These are phyloP conservation scores for Zoysia pacifica DNA, from an alignment of 176 grass and related monocot species.

Conservation along the genomic window DNA sequence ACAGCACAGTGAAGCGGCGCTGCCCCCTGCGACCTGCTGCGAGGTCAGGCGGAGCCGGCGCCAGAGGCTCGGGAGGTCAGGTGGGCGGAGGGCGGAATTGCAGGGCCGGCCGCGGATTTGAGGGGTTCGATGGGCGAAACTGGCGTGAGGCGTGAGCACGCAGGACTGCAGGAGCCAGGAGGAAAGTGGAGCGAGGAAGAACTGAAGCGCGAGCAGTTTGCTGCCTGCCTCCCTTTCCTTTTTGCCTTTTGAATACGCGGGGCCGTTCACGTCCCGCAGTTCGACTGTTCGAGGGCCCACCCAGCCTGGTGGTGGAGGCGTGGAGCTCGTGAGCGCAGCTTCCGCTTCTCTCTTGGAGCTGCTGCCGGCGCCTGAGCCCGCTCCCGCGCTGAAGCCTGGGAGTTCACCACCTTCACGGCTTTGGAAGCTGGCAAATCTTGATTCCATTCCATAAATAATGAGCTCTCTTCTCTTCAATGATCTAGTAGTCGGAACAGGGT, in stretches of 20 bases:
- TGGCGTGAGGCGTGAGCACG: not conserved
- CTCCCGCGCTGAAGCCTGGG: no score
- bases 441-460: no score
- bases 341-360: not conserved
- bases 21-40: not conserved
- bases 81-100: not conserved
- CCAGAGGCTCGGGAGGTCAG: not conserved
- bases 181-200: slow-evolving; percentile 12
- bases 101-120: not conserved
- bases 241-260: slow-evolving; percentile 14
- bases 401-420: no score
- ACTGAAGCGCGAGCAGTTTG: not conserved
- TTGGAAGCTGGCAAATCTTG: no score
- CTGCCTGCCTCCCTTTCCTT: not conserved
- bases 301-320: not conserved
- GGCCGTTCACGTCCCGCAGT: not conserved
- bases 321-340: not conserved
- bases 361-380: no score
- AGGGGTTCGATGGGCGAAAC: not conserved
- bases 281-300: not conserved
- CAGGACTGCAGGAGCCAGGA: not conserved
- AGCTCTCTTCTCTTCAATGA: no score
- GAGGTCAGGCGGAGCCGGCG: not conserved
- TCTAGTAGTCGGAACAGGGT: no score
- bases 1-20: not conserved